Evolutionary conservation across 163 green algal genomes (phyloP), one percentile per base, ranked within the genome.

Genomic region (Chlorella variabilis): DNA sequence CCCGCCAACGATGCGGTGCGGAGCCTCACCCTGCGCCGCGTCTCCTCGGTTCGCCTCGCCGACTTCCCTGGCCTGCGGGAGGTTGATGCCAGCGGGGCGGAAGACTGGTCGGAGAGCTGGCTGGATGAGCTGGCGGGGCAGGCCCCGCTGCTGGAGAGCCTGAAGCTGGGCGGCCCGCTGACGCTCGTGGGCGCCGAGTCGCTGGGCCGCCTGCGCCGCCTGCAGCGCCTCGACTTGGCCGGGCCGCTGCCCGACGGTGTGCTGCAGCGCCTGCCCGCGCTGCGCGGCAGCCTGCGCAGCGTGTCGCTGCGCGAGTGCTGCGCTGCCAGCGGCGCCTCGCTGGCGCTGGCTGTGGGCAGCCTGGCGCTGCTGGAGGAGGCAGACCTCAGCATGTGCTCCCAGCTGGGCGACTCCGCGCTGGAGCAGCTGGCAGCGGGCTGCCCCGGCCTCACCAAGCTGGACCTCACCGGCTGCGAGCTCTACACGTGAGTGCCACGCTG

Each of bases 391-490:
- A 58, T 76, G 63, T 75, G 62, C 33, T 18, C 36, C 9, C 76
- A 68, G 45, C 63, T 82, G 29, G 34, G 29, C 9, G 76, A 82
- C 27, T 36, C 33, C 63, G 48, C 63, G 36, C 76, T 82, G 29
- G 38, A 27, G 33, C 36, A 42, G 63, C 62, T 82, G 45, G 76
- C 63, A 20, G 56, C 15, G 15, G 31, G 38, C 17, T 70, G 65
- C 56, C 18, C 48, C 0, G 20, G 23, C 31, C 76, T 82, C 23
- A 27, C 33, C 0, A 61, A 62, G 34, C 63, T 82, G 3, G 76
- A 82, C 76, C 76, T 82, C 1, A 75, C 76, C 21, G 49, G 76
- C 45, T 82, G 76, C 76, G 76, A 82, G 63, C 76, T 51, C 11
- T 76, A 76, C 75, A 80, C 36, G 73, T 80, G 36, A 1, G 33